Evolutionary conservation across 1,139 yeast genomes (phyloP), one percentile per base, ranked within the genome.

Genomic region (Debaryomyces coudertii): DNA sequence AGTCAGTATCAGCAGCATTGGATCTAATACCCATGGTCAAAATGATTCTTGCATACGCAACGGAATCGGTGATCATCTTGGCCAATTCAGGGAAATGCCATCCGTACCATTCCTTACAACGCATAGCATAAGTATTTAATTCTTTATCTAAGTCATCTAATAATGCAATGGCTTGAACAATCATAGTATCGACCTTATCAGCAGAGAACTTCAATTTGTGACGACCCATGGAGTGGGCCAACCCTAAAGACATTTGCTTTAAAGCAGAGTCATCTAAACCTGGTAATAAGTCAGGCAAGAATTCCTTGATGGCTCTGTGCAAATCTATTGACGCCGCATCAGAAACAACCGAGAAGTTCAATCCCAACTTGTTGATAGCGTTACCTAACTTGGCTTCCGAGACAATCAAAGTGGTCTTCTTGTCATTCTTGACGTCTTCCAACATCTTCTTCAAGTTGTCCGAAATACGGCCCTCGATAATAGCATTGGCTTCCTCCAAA

Each of bases 51-150:
- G 96, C 96, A 68, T 83, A 92, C 45, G 96, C 96, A 63, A 89
- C 95, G 57, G 96, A 92, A 71, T 93, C 99, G 58, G 90, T 85
- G 53, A 90, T 93, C 68, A 93, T 82, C 76, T 90, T 90, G 60
- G 97, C 96, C 77, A 93, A 83, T 76, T 93, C 99, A 48, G 99
- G 99, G 84, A 93, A 93, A 71, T 93, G 99, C 99, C 99, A 93
- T 57, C 98, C 98, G 73, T 93, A 93, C 99, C 99, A 93, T 76
- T 93, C 99, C 80, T 93, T 93, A 65, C 89, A 92, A 78, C 99
- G 86, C 99, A 93, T 93, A 53, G 98, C 93, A 71, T 88, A 93
- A 48, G 98, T 93, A 76, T 93, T 93, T 68, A 93, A 84, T 66
- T 93, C 99, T 76, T 93, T 93, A 74, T 93, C 99, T 58, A 93